These are phyloP conservation scores for Rosa rugosa DNA, from an alignment of 306 rosid species.

Conservation along the genomic window DNA sequence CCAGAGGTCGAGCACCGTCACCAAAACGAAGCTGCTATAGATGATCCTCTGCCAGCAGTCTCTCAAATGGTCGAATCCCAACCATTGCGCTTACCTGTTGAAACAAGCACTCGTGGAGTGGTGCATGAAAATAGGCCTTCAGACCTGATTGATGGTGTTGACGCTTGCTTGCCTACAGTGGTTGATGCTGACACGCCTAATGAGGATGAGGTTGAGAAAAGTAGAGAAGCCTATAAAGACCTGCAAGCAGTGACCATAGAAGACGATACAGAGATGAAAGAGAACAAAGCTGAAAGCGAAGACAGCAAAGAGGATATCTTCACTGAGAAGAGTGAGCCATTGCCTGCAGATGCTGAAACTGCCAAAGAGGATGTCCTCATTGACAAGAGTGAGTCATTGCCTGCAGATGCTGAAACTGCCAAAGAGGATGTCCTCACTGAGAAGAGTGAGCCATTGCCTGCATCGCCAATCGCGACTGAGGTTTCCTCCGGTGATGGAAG, in stretches of 20 bases:
- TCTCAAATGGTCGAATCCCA: neutral
- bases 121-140: conserved; percentile 4
- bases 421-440: too few relatives aligned
- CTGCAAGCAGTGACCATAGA: neutral
- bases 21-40: neutral
- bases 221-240: neutral
- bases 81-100: neutral
- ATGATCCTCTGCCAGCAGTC: neutral
- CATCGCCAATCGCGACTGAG: neutral
- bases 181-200: neutral
- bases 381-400: neutral
- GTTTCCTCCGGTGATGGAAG: neutral
- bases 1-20: neutral
- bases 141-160: neutral
- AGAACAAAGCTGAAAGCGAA: neutral
- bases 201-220: neutral
- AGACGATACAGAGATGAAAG: neutral
- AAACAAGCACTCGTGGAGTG: neutral
- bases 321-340: too few relatives aligned
- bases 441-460: neutral
- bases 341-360: too few relatives aligned
- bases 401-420: neutral
- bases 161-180: neutral
- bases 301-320: neutral
- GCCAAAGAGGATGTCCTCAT: too few relatives aligned